Conservation (phyloP, 306 rosid genomes). For the Lathyrus oleraceus region DNA sequence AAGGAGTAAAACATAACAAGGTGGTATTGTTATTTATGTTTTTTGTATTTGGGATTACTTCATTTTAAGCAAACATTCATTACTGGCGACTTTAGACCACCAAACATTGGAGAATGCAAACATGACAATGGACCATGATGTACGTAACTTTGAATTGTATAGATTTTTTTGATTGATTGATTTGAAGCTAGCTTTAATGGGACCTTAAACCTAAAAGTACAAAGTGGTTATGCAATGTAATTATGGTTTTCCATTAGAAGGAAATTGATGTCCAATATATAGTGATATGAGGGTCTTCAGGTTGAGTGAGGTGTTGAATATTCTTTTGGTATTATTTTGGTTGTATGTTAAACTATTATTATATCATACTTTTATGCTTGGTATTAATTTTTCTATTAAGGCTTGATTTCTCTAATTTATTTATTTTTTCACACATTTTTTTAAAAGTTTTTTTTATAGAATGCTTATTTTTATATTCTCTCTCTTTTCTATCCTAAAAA, state of each 20-base stretch:
- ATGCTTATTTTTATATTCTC: too few species aligned
- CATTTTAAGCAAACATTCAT: slow-evolving; percentile 32
- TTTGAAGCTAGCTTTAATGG: neutral
- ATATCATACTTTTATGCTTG: too few species aligned
- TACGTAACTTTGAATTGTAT: too few species aligned
- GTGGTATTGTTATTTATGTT: slow-evolving; percentile 40
- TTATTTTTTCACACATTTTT: too few species aligned
- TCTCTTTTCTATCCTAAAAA: too few species aligned
- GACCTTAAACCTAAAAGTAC: neutral
- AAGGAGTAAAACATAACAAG: slow-evolving; percentile 65
- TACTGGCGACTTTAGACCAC: slow-evolving; percentile 42
- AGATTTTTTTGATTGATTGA: slow-evolving; percentile 12
- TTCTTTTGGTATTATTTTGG: too few species aligned
- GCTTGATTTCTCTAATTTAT: too few species aligned
- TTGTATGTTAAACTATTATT: too few species aligned
- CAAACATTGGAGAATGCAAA: too few species aligned
- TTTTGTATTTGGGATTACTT: neutral
- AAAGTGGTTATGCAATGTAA: slow-evolving; percentile 12
- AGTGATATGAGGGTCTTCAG: slow-evolving; percentile 10
- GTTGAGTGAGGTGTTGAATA: slow-evolving; percentile 21
- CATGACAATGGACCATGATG: too few species aligned
- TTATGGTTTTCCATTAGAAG: slow-evolving; percentile 24
- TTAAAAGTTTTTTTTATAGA: too few species aligned
- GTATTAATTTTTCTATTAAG: too few species aligned
- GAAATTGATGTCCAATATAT: slow-evolving; percentile 22